A percentile compares a stretch with the other conserved stretches of the same genome.
These are phyloP conservation scores for Quercus cerris DNA, from an alignment of 306 rosid genomes.

Conservation along the genomic window DNA sequence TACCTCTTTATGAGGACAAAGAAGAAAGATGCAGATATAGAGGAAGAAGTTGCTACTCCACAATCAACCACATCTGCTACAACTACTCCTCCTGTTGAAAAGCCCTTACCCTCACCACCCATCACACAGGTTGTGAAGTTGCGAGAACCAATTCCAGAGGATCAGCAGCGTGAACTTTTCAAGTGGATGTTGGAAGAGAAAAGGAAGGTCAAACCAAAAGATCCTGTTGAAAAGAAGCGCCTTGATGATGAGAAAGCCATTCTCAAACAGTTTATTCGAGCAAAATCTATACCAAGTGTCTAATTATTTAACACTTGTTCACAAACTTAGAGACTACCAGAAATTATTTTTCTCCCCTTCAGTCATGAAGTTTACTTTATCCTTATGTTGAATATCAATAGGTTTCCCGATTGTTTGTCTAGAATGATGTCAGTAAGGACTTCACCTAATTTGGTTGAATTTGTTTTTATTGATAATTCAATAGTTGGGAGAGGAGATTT, in stretches of 20 bases:
- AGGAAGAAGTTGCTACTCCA: slow-evolving; percentile 36
- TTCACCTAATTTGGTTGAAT: slow-evolving; percentile 2
- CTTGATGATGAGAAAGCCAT: slow-evolving; percentile 90
- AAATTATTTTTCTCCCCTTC: slow-evolving; percentile 1
- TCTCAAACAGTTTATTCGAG: slow-evolving; percentile 70
- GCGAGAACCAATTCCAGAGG: slow-evolving; percentile 43
- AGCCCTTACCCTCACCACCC: no score
- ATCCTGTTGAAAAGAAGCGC: slow-evolving; percentile 67
- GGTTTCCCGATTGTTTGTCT: slow-evolving; percentile 12
- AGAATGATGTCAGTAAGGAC: slow-evolving; percentile 19
- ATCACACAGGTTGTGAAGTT: no score
- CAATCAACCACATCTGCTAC: slow-evolving; percentile 39
- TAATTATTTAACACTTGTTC: slow-evolving; percentile 2
- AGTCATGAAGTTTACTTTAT: slow-evolving; percentile 17
- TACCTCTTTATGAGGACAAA: slow-evolving; percentile 72
- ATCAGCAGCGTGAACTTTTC: slow-evolving; percentile 62
- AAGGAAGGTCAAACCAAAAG: slow-evolving; percentile 73
- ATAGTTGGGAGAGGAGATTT: no score
- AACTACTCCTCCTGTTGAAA: slow-evolving; percentile 22
- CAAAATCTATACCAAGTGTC: slow-evolving; percentile 64
- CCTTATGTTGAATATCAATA: slow-evolving; percentile 22
- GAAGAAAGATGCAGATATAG: slow-evolving; percentile 50
- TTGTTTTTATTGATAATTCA: not conserved
- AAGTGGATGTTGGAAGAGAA: slow-evolving; percentile 97
- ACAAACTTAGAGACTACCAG: not conserved